Conservation (phyloP, 1,139 yeast genomes). For the Protomyces inouyei region DNA sequence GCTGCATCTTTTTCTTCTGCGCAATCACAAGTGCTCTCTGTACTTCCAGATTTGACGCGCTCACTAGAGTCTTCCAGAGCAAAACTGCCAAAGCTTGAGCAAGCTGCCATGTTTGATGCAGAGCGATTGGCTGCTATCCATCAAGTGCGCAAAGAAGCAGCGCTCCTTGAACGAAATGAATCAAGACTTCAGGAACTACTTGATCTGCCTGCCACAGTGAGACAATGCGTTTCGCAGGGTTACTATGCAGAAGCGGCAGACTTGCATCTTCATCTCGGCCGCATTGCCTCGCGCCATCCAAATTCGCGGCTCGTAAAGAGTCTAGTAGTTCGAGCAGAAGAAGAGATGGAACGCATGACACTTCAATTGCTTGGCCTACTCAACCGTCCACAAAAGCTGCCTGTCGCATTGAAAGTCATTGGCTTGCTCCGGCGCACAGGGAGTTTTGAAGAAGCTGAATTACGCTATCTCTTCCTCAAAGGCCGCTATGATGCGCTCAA, state of each 20-base stretch:
- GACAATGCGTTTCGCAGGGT: constrained; percentile 79
- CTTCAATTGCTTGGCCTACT: constrained; percentile 59
- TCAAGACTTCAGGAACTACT: constrained; percentile 71
- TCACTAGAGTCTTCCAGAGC: constrained; percentile 4
- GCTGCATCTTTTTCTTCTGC: constrained; percentile 3
- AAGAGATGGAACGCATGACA: constrained; percentile 45
- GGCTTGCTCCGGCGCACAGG: constrained; percentile 60
- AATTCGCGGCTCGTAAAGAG: constrained; percentile 52
- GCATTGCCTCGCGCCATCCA: constrained; percentile 66
- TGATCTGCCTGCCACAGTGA: constrained; percentile 75
- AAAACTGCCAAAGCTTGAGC: constrained; percentile 10
- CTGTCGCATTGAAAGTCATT: constrained; percentile 69
- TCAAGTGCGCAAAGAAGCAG: constrained; percentile 35
- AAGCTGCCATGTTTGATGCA: constrained; percentile 19
- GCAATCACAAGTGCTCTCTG: constrained; percentile 2
- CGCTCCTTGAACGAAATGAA: constrained; percentile 55
- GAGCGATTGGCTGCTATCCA: constrained; percentile 12
- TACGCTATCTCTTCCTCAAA: constrained; percentile 40
- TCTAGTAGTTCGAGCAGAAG: constrained; percentile 43
- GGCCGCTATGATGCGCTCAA: constrained; percentile 40
- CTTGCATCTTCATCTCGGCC: constrained; percentile 62
- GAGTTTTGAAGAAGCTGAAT: constrained; percentile 35
- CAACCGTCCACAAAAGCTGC: constrained; percentile 71
- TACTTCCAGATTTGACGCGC: constrained; percentile 6
- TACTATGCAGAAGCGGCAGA: constrained; percentile 87